Conservation (phyloP, 805 yeast species). For the Brettanomyces bruxellensis region DNA sequence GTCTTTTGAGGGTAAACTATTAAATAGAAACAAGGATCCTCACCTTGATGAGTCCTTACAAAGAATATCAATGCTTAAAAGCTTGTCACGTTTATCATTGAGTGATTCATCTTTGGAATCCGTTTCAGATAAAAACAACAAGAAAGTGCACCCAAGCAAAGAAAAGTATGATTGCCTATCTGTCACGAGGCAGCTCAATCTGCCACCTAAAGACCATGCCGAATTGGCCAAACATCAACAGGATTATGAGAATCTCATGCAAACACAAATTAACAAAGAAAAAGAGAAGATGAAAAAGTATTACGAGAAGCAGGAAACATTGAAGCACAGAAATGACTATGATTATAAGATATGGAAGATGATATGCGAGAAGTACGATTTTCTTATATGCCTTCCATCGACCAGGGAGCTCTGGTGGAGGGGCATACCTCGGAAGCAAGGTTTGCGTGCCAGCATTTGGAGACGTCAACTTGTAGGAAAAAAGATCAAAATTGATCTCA, state of each 20-base stretch:
- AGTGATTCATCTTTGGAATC: neutral
- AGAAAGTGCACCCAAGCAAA: slow-evolving; percentile 6
- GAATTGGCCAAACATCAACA: slow-evolving; percentile 47
- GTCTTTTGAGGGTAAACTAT: slow-evolving; percentile 27
- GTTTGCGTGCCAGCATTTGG: slow-evolving; percentile 44
- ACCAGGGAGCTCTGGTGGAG: slow-evolving; percentile 55
- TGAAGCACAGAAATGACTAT: slow-evolving; percentile 26
- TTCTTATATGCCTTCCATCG: slow-evolving; percentile 26
- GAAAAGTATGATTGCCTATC: slow-evolving; percentile 24
- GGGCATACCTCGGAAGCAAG: slow-evolving; percentile 33
- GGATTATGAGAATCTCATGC: slow-evolving; percentile 39
- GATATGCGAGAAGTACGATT: slow-evolving; percentile 29
- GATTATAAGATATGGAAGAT: slow-evolving; percentile 35
- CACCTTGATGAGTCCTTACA: slow-evolving; percentile 29
- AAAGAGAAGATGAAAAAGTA: slow-evolving; percentile 23
- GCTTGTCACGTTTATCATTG: slow-evolving; percentile 7
- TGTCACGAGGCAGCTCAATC: slow-evolving; percentile 51
- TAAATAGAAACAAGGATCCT: slow-evolving; percentile 25
- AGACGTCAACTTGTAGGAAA: slow-evolving; percentile 26
- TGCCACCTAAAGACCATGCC: slow-evolving; percentile 53
- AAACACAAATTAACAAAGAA: slow-evolving; percentile 33
- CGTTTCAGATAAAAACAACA: neutral
- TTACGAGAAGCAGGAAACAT: slow-evolving; percentile 23
- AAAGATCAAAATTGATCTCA: slow-evolving; percentile 12
- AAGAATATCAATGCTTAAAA: slow-evolving; percentile 23